Percentiles rank a stretch among this genome's conserved stretches.
These are phyloP conservation scores for Blastobotrys indianensis DNA, from an alignment of 1,139 yeast genomes.

Conservation along the genomic window DNA sequence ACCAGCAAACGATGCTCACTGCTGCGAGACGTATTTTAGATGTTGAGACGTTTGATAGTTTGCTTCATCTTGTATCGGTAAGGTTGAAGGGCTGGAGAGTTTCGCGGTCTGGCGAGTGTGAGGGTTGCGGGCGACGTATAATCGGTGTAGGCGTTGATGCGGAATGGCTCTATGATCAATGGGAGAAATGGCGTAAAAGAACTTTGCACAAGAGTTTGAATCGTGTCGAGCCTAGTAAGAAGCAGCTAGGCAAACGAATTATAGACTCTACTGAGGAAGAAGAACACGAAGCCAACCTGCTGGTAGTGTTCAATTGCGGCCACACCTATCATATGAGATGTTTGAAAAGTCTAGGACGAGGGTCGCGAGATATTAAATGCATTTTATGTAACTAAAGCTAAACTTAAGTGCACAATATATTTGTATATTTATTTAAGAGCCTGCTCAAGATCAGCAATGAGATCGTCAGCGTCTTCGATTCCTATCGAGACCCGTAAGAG, in stretches of 20 bases:
- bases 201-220: not conserved
- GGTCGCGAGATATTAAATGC: slow-evolving; percentile 14
- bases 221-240: slow-evolving; percentile 1
- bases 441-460: slow-evolving; percentile 55
- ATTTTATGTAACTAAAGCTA: slow-evolving; percentile 18
- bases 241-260: slow-evolving; percentile 6
- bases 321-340: slow-evolving; percentile 71
- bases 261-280: slow-evolving; percentile 23
- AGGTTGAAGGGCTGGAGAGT: slow-evolving; percentile 58
- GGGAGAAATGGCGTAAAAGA: slow-evolving; percentile 27
- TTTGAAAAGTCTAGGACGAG: slow-evolving; percentile 41
- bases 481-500: slow-evolving; percentile 75
- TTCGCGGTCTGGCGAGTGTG: slow-evolving; percentile 48
- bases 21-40: slow-evolving; percentile 51
- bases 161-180: slow-evolving; percentile 30
- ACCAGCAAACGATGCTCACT: slow-evolving; percentile 54
- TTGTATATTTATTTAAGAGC: slow-evolving; percentile 33
- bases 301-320: slow-evolving; percentile 48
- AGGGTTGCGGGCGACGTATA: slow-evolving; percentile 60
- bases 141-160: slow-evolving; percentile 56
- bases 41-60: slow-evolving; percentile 45
- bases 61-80: slow-evolving; percentile 39
- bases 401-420: not conserved
- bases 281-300: slow-evolving; percentile 16
- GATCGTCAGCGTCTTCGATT: slow-evolving; percentile 64